Evolutionary conservation across 768 basidiomycete species (phyloP).

Genomic region (Lanmaoa rubissima): DNA sequence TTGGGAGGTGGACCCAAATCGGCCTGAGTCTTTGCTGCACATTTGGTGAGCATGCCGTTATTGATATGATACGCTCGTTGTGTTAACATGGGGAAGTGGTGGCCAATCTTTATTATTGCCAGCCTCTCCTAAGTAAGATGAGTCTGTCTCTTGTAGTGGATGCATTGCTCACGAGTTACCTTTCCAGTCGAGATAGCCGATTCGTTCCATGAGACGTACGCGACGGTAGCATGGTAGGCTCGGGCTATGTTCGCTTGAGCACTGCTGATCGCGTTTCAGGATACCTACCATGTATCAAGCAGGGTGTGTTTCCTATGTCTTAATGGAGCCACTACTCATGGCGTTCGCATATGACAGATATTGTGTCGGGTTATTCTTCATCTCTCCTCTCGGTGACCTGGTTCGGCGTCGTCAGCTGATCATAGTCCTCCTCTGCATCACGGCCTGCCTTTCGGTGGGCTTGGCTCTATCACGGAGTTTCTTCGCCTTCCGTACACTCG

Average conservation of each 20-base stretch:
- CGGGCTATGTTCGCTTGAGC: background rate
- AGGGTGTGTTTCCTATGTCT: conserved; percentile 41
- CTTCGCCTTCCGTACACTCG: conserved; percentile 32
- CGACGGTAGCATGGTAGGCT: conserved; percentile 33
- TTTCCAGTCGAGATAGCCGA: conserved; percentile 33
- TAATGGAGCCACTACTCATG: background rate
- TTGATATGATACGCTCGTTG: background rate
- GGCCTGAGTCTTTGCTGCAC: conserved; percentile 49
- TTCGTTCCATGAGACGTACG: conserved; percentile 36
- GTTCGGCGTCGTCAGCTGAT: conserved; percentile 43
- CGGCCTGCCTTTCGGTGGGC: conserved; percentile 39
- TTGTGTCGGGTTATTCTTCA: conserved; percentile 39
- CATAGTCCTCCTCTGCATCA: conserved; percentile 33
- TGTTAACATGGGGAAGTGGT: conserved; percentile 32
- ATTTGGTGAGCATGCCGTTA: conserved; percentile 34
- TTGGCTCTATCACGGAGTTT: conserved; percentile 38
- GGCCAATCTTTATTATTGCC: conserved; percentile 79
- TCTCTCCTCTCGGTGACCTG: conserved; percentile 47
- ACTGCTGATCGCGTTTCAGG: conserved; percentile 30
- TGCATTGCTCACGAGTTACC: background rate
- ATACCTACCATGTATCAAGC: conserved; percentile 68
- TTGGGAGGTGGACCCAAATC: conserved; percentile 40
- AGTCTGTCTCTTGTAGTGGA: background rate
- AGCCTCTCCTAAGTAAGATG: conserved; percentile 68
- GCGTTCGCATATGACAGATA: background rate